Base-by-base conservation (phyloP, 1,284 basidiomycete genomes). In the Neonothopanus nambi region DNA sequence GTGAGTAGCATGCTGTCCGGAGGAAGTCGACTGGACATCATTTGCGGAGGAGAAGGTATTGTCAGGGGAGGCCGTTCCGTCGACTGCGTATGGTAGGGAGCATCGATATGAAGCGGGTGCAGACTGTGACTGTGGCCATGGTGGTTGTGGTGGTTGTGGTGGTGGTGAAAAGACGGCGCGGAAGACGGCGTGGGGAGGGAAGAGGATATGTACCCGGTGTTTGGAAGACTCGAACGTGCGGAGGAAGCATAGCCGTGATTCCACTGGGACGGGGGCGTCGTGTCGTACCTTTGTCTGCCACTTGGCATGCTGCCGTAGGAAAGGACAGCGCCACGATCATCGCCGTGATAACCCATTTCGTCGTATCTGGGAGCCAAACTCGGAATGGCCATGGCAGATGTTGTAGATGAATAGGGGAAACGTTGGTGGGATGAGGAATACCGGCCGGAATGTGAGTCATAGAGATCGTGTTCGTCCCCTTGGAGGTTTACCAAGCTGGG, bases 1-100 rank as follows among this genome's bases (percentile, higher is more conserved):
- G 78, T 79, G 57, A 81, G 66, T 43, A 81, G 71, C 7, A 79
- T 80, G 62, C 76, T 79, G 59, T 78, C 73, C 23, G 72, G 64
- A 26, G 78, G 72, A 30, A 80, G 68, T 33, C 70, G 63, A 37
- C 49, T 13, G 24, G 57, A 41, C 36, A 49, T 51, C 60, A 70
- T 70, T 48, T 61, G 62, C 2, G 68, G 55, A 6, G 60, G 48
- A 15, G 61, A 55, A 23, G 57, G 35, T 38, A 59, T 53, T 11
- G 54, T 51, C 15, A 55, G 49, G 43, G 48, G 48, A 36, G 30
- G 30, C 9, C 53, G 53, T 41, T 55, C 54, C 38, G 54, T 47
- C 21, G 50, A 44, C 21, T 42, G 40, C 5, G 48, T 43, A 41
- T 38, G 39, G 21, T 50, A 46, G 28, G 53, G 21, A 20, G 44